A percentile compares a stretch with the other conserved stretches of the same genome.
These are phyloP conservation scores for Paracamarosporium sp. DNA, from an alignment of 2,329 filamentous ascomycete genomes.

Conservation along the genomic window DNA sequence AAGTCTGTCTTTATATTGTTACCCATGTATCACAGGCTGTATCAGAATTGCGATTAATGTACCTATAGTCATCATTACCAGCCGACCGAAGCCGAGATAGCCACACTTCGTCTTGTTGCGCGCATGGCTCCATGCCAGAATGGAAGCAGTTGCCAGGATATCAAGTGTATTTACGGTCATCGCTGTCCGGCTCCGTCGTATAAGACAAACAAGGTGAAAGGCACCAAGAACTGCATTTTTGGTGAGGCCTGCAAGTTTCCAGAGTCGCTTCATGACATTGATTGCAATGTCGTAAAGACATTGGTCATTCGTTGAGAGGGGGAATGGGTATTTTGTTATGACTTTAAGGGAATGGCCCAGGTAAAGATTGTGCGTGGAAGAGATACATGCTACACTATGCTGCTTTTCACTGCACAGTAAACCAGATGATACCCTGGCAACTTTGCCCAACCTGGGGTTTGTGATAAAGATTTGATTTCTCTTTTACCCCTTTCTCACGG, in stretches of 20 bases:
- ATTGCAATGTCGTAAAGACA: constrained; percentile 62
- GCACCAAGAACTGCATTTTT: constrained; percentile 63
- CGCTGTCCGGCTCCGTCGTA: constrained; percentile 61
- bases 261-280: constrained; percentile 63
- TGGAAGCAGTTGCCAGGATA: constrained; percentile 63
- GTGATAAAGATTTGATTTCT: not conserved
- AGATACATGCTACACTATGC: not conserved
- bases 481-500: not conserved
- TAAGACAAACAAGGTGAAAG: constrained; percentile 51
- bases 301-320: constrained; percentile 42
- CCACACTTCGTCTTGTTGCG: constrained; percentile 64
- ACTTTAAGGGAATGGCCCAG: not conserved
- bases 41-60: not conserved
- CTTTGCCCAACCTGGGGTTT: not conserved
- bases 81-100: constrained; percentile 59
- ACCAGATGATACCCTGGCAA: not conserved
- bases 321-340: too few relatives aligned
- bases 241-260: constrained; percentile 66
- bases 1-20: not conserved
- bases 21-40: not conserved
- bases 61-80: constrained; percentile 53
- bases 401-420: not conserved
- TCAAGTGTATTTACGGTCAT: constrained; percentile 69
- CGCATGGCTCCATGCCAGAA: constrained; percentile 69
- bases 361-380: not conserved